Evolutionary conservation across 164 flowering plant species (phyloP).

Genomic region (Aristolochia fimbriata): DNA sequence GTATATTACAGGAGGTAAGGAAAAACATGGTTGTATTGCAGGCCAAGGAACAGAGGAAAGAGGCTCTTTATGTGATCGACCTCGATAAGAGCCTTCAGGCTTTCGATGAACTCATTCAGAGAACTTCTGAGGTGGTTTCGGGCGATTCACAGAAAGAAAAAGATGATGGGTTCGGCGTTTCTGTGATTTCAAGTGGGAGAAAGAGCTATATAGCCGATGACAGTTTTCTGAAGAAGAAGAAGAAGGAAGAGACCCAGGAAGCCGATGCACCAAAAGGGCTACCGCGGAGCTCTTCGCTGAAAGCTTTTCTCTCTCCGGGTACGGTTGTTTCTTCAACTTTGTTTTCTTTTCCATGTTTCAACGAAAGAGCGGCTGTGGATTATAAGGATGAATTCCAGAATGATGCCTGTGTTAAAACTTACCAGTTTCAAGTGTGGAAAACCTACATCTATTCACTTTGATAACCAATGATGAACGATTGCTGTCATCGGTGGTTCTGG

Average conservation of each 20-base stretch:
- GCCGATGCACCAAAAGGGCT: constrained; percentile 17
- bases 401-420: background rate
- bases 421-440: background rate
- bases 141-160: constrained; percentile 24
- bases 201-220: constrained; percentile 18
- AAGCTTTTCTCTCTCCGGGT: constrained; percentile 27
- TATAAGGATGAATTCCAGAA: no score
- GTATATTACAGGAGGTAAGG: constrained; percentile 27
- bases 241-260: constrained; percentile 14
- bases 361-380: background rate
- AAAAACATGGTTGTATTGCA: constrained; percentile 34
- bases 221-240: constrained; percentile 19
- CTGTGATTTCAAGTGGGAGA: constrained; percentile 19
- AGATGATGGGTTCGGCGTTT: constrained; percentile 10
- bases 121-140: constrained; percentile 40
- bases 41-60: constrained; percentile 44
- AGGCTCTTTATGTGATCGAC: constrained; percentile 38
- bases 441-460: background rate
- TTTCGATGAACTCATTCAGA: constrained; percentile 51
- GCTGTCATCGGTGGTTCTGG: background rate
- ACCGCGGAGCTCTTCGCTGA: constrained; percentile 22
- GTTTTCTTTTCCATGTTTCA: background rate
- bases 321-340: background rate
- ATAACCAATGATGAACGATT: background rate
- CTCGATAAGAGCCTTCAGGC: constrained; percentile 24